Percentiles rank a stretch among this genome's conserved stretches.
These are phyloP conservation scores for Tetrastigma voinierianum DNA, from an alignment of 164 flowering plant genomes.

Conservation along the genomic window DNA sequence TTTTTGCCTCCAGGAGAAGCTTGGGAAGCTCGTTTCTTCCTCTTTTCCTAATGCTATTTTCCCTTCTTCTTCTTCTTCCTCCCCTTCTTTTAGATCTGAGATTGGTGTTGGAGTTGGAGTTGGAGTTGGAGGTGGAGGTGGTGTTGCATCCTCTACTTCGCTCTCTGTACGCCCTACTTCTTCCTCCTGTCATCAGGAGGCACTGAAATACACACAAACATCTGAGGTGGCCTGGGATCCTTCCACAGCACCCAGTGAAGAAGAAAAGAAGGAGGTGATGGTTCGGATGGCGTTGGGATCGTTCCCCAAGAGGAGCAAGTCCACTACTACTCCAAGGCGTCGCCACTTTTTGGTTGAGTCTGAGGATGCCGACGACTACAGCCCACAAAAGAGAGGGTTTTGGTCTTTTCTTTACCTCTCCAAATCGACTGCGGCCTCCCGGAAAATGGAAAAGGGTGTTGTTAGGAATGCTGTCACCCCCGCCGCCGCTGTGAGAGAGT, in stretches of 20 bases:
- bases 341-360: constrained; percentile 33
- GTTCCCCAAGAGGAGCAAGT: constrained; percentile 74
- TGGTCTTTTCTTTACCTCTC: constrained; percentile 77
- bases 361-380: constrained; percentile 18
- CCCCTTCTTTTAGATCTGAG: constrained; percentile 44
- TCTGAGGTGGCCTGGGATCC: too few species aligned
- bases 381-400: constrained; percentile 53
- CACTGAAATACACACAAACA: too few species aligned
- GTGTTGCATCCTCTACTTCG: too few species aligned
- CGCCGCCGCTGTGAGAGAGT: too few species aligned
- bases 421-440: constrained; percentile 12
- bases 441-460: constrained; percentile 8
- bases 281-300: constrained; percentile 12
- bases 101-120: background rate
- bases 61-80: constrained; percentile 34
- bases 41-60: constrained; percentile 20
- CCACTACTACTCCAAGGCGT: constrained; percentile 47
- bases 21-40: constrained; percentile 60
- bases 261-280: constrained; percentile 16
- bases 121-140: too few species aligned
- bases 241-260: too few species aligned
- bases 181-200: too few species aligned
- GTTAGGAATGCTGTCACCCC: too few species aligned
- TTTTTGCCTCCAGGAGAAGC: constrained; percentile 66
- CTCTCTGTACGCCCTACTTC: too few species aligned